Conservation (phyloP, 371 early-diverging fungal genomes). For the Parasitella parasitica region DNA sequence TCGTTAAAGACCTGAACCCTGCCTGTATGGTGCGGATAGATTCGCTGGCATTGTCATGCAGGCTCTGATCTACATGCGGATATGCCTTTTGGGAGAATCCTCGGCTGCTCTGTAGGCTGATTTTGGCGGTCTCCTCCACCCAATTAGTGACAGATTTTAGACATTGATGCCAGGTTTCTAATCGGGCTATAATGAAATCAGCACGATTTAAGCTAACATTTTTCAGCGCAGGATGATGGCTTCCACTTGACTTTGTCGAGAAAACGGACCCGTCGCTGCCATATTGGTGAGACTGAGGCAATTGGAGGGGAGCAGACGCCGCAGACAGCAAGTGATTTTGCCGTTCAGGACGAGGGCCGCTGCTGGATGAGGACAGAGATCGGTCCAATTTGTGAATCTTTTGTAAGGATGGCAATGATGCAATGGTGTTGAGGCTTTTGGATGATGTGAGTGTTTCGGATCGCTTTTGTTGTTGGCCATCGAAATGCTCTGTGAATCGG, state of each 20-base stretch:
- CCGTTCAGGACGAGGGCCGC: background rate
- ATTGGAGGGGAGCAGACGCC: constrained; percentile 15
- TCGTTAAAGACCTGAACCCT: constrained; percentile 26
- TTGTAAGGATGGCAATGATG: background rate
- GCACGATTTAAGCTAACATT: constrained; percentile 26
- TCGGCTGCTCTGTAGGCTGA: constrained; percentile 30
- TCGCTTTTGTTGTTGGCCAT: background rate
- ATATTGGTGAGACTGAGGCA: background rate
- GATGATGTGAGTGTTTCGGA: background rate
- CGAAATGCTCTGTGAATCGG: constrained; percentile 39
- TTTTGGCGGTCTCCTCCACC: constrained; percentile 35
- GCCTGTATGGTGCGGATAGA: constrained; percentile 25
- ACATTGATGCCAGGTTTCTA: constrained; percentile 29
- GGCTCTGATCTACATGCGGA: constrained; percentile 17
- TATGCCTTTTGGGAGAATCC: constrained; percentile 28
- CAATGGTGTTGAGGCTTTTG: background rate
- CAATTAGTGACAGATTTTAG: constrained; percentile 31
- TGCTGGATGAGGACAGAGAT: background rate
- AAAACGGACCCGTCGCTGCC: constrained; percentile 15
- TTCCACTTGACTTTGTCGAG: background rate
- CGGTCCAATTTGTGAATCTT: background rate
- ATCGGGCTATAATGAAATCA: constrained; percentile 31
- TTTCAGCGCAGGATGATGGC: background rate
- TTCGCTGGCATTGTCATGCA: constrained; percentile 5
- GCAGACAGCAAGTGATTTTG: background rate